A percentile compares a stretch with the other conserved stretches of the same genome.
These are phyloP conservation scores for Cutaneotrichosporon dermatis DNA, from an alignment of 1,284 basidiomycete species.

Conservation along the genomic window DNA sequence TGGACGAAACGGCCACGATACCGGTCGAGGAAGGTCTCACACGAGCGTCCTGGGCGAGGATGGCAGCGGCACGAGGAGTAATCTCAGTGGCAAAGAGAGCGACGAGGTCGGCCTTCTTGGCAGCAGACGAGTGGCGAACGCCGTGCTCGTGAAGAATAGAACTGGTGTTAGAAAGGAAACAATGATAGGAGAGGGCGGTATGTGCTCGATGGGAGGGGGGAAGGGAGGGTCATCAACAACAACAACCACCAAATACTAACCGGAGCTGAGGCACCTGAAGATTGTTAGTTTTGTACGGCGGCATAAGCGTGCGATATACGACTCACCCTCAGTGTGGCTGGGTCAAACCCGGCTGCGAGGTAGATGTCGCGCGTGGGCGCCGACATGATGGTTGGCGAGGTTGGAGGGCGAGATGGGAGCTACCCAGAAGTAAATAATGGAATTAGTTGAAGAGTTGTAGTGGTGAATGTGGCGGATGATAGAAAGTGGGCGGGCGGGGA, in stretches of 20 bases:
- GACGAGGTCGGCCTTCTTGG: conserved; percentile 82
- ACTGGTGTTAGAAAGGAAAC: conserved; percentile 9
- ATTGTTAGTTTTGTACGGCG: conserved; percentile 2
- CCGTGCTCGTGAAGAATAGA: conserved; percentile 59
- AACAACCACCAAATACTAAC: conserved; percentile 25
- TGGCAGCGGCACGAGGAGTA: conserved; percentile 57
- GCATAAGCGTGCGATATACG: too few species aligned
- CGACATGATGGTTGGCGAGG: conserved; percentile 38
- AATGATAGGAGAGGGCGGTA: too few species aligned
- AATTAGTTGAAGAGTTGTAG: too few species aligned
- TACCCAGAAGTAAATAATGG: too few species aligned
- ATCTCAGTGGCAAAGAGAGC: conserved; percentile 73
- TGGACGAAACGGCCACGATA: conserved; percentile 38
- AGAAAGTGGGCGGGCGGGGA: too few species aligned
- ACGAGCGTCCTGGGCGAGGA: conserved; percentile 28
- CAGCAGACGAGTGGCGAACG: conserved; percentile 67
- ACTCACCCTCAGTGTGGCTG: conserved; percentile 59
- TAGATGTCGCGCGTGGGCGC: conserved; percentile 53
- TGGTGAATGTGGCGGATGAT: too few species aligned
- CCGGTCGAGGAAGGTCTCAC: conserved; percentile 42
- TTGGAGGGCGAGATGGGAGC: too few species aligned
- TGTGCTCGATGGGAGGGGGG: too few species aligned
- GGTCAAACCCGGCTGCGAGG: conserved; percentile 77
- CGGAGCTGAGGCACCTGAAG: conserved; percentile 47
- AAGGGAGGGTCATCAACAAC: too few species aligned